These are phyloP conservation scores for Clarkia xantiana DNA, from an alignment of 345 rosid species.

Conservation along the genomic window DNA sequence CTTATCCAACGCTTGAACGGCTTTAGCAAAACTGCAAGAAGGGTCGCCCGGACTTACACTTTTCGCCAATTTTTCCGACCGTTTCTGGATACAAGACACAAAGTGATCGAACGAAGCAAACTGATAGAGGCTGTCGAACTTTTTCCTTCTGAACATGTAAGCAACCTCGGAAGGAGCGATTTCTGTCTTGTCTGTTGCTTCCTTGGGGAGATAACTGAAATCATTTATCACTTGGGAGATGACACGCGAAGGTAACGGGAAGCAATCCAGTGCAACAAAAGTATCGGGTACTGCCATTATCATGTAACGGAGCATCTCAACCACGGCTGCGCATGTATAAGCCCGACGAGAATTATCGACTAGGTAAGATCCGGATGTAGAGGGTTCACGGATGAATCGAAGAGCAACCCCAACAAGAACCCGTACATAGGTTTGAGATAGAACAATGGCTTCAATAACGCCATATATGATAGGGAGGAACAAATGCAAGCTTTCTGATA, in stretches of 20 bases:
- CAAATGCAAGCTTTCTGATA: slow-evolving; percentile 72
- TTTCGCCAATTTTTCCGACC: slow-evolving; percentile 65
- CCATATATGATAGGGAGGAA: slow-evolving; percentile 81
- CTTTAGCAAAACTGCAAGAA: slow-evolving; percentile 63
- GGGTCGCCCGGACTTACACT: slow-evolving; percentile 58
- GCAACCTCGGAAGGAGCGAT: slow-evolving; percentile 35
- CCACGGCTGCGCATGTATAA: slow-evolving; percentile 70
- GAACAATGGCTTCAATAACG: slow-evolving; percentile 66
- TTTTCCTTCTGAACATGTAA: slow-evolving; percentile 41
- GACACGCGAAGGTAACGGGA: slow-evolving; percentile 74
- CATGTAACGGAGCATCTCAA: slow-evolving; percentile 88
- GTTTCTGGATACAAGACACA: slow-evolving; percentile 56
- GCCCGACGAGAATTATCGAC: slow-evolving; percentile 95
- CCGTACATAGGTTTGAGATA: slow-evolving; percentile 79
- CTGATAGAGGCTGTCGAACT: slow-evolving; percentile 62
- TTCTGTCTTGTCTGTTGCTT: slow-evolving; percentile 50
- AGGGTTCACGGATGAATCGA: slow-evolving; percentile 75
- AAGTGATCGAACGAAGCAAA: slow-evolving; percentile 55
- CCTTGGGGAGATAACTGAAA: slow-evolving; percentile 52
- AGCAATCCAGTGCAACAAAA: slow-evolving; percentile 88
- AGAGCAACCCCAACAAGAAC: slow-evolving; percentile 57
- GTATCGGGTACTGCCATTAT: slow-evolving; percentile 86
- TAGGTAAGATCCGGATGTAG: slow-evolving; percentile 85
- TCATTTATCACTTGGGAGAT: slow-evolving; percentile 53
- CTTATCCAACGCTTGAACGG: slow-evolving; percentile 81